Percentiles rank a stretch among this genome's conserved stretches.
phyloP scores from a whole-genome alignment of 768 basidiomycete genomes.

The Lactifluus hygrophoroides region DNA sequence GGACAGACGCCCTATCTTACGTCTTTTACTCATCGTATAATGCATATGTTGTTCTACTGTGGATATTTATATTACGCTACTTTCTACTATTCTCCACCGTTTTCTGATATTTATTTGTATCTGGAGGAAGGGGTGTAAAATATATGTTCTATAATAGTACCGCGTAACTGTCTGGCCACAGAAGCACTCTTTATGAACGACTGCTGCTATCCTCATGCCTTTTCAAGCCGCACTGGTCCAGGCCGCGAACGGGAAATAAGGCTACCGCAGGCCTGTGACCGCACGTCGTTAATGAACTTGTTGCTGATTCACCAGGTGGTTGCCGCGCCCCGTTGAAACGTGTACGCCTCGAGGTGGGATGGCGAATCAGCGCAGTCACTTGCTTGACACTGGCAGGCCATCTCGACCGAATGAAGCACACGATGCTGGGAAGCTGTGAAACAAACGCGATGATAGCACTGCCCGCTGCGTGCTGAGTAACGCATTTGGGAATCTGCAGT shows the following conservation, averaged over 20 bases:
- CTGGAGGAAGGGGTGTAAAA: neutral
- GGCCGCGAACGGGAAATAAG: neutral
- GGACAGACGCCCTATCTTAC: neutral
- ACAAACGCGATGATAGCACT: neutral
- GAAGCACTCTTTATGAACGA: slow-evolving; percentile 1
- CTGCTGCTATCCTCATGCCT: slow-evolving; percentile 13
- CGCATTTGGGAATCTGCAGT: neutral
- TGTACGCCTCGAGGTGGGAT: slow-evolving; percentile 15
- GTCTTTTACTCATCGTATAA: slow-evolving; percentile 12
- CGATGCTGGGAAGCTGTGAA: neutral
- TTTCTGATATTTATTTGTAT: too few relatives aligned
- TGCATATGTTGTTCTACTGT: neutral
- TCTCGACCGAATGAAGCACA: too few relatives aligned
- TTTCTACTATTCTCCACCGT: neutral
- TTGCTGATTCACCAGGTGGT: slow-evolving; percentile 8
- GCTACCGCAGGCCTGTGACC: neutral
- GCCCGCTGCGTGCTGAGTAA: neutral
- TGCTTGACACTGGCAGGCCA: too few relatives aligned
- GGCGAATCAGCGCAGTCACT: slow-evolving; percentile 12
- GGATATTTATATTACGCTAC: neutral
- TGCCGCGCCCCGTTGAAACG: slow-evolving; percentile 12
- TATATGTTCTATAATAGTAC: neutral
- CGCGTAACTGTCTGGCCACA: neutral
- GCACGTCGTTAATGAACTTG: slow-evolving; percentile 8
- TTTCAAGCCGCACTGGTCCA: neutral